Base-by-base conservation (phyloP, 2,329 filamentous ascomycete genomes). In the Purpureocillium takamizusanense region DNA sequence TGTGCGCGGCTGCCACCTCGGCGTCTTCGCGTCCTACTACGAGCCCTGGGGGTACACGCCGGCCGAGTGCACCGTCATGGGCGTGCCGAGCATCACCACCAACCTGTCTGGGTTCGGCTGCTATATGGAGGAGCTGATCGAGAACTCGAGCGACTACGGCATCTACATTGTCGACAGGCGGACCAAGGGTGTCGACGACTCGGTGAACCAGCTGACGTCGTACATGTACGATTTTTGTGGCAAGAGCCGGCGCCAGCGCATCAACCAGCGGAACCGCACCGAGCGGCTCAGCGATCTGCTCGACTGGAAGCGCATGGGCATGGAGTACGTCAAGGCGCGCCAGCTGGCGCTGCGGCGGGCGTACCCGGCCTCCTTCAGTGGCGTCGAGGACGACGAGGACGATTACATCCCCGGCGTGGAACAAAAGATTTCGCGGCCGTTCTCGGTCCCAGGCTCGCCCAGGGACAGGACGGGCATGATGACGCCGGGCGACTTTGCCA, bases 31-130 rank as follows among this genome's bases (percentile, higher is more conserved):
- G 17, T 97, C 92, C 3, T 97, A 97, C 75, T 98, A 98, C 61
- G 92, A 98, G 67, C 92, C 92, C 8, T 98, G 92, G 92, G 92
- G 92, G 33, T 98, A 98, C 65, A 98, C 92, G 2, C 92, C 90
- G 0, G 90, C 92, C 37, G 92, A 97, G 63, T 98, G 92, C 63
- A 97, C 92, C 0, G 92, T 97, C 46, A 97, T 97, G 92, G 92
- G 92, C 52, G 89, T 98, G 31, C 92, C 92, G 32, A 95, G 87
- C 62, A 95, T 98, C 64, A 97, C 92, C 10, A 97, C 90, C 21
- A 98, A 98, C 63, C 69, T 98, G 33, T 97, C 92, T 7, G 92
- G 92, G 15, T 98, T 98, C 55, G 92, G 92, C 36, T 97, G 92
- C 65, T 97, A 98, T 63, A 98, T 98, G 92, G 92, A 98, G 63